phyloP scores from a whole-genome alignment of 345 rosid genomes.

The Carallia pectinifolia region DNA sequence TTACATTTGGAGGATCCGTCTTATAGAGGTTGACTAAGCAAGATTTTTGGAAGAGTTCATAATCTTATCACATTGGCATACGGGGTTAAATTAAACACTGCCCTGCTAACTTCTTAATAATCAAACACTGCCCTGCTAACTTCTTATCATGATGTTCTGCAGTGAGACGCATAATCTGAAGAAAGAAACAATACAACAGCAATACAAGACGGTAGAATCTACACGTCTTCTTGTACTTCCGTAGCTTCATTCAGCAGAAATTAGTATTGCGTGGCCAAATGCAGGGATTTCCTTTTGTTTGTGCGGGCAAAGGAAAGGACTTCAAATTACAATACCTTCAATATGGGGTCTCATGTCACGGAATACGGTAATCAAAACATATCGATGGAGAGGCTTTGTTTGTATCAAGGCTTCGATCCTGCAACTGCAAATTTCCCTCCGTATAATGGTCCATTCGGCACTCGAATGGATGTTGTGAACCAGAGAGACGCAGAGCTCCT shows the following conservation, averaged over 20 bases:
- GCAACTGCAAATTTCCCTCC: slow-evolving; percentile 52
- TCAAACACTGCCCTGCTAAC: background rate
- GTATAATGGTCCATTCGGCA: slow-evolving; percentile 8
- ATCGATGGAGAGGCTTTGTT: slow-evolving; percentile 54
- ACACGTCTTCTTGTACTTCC: background rate
- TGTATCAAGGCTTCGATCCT: slow-evolving; percentile 88
- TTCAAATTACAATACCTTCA: slow-evolving; percentile 54
- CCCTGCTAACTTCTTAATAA: background rate
- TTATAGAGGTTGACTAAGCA: too few species aligned
- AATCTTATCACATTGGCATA: too few species aligned
- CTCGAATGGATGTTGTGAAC: slow-evolving; percentile 49
- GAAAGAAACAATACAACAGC: slow-evolving; percentile 71
- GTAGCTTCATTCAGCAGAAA: background rate
- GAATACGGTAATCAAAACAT: slow-evolving; percentile 71
- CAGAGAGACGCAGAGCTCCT: slow-evolving; percentile 90
- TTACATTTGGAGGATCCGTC: too few species aligned
- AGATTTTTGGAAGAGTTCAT: too few species aligned
- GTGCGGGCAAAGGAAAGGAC: slow-evolving; percentile 71
- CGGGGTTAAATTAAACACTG: too few species aligned
- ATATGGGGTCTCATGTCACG: slow-evolving; percentile 85
- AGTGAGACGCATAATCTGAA: slow-evolving; percentile 86
- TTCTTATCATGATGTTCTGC: slow-evolving; percentile 13
- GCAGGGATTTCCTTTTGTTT: background rate
- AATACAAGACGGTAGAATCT: slow-evolving; percentile 47
- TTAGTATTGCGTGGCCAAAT: background rate